A percentile compares a stretch with the other conserved stretches of the same genome.
Conservation (phyloP, 2,329 filamentous ascomycete genomes). For the Davidsoniella eucalypti region DNA sequence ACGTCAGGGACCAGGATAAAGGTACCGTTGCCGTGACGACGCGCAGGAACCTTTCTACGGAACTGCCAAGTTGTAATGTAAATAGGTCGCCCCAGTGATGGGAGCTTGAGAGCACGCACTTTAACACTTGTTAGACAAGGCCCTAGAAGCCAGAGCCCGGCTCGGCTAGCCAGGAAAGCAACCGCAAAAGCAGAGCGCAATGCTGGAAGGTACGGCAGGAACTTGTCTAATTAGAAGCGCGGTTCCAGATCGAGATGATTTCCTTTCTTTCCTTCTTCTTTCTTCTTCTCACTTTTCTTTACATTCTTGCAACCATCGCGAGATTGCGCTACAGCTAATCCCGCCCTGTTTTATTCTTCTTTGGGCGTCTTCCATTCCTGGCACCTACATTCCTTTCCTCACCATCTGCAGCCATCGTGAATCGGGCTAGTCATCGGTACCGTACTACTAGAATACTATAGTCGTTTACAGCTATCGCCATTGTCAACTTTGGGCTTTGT, state of each 20-base stretch:
- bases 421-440: too few species aligned
- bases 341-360: not conserved
- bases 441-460: too few species aligned
- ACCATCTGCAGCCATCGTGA: not conserved
- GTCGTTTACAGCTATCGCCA: too few species aligned
- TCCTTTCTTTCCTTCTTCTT: conserved; percentile 4
- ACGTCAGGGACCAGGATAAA: not conserved
- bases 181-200: not conserved
- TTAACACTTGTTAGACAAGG: not conserved
- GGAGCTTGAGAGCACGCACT: conserved; percentile 4
- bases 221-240: conserved; percentile 3
- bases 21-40: conserved; percentile 7
- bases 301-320: not conserved
- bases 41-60: conserved; percentile 2
- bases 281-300: not conserved
- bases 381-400: not conserved
- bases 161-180: not conserved
- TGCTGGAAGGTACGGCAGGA: not conserved
- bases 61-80: conserved; percentile 10
- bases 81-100: conserved; percentile 10
- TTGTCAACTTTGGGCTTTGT: too few species aligned
- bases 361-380: conserved; percentile 13
- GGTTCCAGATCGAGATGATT: not conserved
- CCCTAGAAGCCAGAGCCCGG: not conserved
- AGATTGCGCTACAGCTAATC: too few species aligned